These are phyloP conservation scores for Globisporangium spinosum DNA, from an alignment of 352 stramenopile species.

Conservation along the genomic window DNA sequence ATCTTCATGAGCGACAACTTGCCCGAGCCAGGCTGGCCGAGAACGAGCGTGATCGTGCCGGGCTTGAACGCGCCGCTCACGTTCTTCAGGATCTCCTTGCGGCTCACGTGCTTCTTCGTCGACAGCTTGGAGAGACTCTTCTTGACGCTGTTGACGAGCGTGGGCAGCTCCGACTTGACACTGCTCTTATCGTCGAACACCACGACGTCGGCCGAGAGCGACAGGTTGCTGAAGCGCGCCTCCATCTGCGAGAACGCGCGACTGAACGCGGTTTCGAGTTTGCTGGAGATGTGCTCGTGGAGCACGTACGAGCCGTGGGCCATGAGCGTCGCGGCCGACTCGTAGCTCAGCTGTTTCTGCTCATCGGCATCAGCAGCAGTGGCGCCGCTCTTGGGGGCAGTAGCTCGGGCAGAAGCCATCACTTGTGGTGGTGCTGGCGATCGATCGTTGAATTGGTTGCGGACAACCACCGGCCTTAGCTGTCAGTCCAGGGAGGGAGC, in stretches of 20 bases:
- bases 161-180: not conserved
- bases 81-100: not conserved
- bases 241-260: not conserved
- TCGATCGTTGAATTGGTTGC: no score
- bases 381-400: no score
- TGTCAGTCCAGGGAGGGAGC: no score
- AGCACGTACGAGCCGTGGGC: no score
- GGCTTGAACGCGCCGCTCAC: not conserved
- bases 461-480: no score
- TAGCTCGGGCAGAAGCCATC: no score
- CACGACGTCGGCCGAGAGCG: not conserved
- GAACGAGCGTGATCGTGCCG: not conserved
- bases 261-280: not conserved
- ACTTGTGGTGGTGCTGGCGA: no score
- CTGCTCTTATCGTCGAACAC: not conserved
- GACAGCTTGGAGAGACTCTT: not conserved
- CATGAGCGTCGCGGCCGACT: no score
- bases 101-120: not conserved
- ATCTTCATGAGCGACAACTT: constrained; percentile 23
- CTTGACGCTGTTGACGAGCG: not conserved
- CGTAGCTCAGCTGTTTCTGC: no score
- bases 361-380: no score
- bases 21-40: not conserved
- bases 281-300: not conserved
- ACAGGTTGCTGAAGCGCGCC: not conserved